A percentile compares a stretch with the other conserved stretches of the same genome.
phyloP scores from a whole-genome alignment of 371 early-diverging fungal genomes.

The Mortierella polycephala region DNA sequence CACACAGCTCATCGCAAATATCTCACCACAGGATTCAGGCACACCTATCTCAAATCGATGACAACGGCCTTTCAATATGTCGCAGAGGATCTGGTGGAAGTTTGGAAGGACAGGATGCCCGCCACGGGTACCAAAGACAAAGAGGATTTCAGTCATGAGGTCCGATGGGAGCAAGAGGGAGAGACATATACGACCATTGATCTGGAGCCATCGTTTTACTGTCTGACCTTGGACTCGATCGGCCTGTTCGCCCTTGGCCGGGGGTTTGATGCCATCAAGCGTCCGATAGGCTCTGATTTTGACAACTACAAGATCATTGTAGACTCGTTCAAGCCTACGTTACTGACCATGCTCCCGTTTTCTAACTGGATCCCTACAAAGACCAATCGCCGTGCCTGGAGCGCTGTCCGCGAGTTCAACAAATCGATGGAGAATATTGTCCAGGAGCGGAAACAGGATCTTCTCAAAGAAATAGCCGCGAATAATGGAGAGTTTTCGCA shows the following conservation, averaged over 20 bases:
- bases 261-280: conserved; percentile 43
- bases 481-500: conserved; percentile 34
- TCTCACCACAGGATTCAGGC: conserved; percentile 35
- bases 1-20: conserved; percentile 41
- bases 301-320: conserved; percentile 50
- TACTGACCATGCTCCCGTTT: conserved; percentile 35
- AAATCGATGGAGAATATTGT: conserved; percentile 25
- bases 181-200: conserved; percentile 33
- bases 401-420: conserved; percentile 33
- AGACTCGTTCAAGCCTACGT: conserved; percentile 43
- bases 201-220: conserved; percentile 47
- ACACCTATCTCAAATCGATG: conserved; percentile 50
- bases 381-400: conserved; percentile 46
- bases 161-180: conserved; percentile 20
- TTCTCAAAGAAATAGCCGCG: conserved; percentile 29
- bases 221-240: conserved; percentile 46
- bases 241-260: conserved; percentile 48
- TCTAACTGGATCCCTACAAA: conserved; percentile 51
- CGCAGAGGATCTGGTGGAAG: conserved; percentile 29
- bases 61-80: conserved; percentile 31
- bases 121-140: background rate
- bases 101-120: conserved; percentile 20
- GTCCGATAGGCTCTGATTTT: conserved; percentile 41
- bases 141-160: background rate
- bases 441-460: conserved; percentile 24